These are phyloP conservation scores for Tulasnella calospora DNA, from an alignment of 768 basidiomycete genomes.

Conservation along the genomic window DNA sequence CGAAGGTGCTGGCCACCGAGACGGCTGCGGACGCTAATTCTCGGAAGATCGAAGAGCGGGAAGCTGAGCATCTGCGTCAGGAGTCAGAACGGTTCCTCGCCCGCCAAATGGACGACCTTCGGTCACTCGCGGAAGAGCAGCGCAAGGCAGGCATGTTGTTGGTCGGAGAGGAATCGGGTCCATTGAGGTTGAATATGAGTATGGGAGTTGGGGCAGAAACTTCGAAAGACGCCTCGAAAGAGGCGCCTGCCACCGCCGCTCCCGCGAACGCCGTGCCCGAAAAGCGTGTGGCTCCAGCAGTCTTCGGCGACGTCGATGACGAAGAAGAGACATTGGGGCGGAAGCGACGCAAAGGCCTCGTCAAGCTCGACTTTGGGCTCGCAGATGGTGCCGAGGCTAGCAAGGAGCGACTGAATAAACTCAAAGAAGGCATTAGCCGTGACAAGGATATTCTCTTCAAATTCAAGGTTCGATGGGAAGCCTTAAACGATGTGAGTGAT, in stretches of 20 bases:
- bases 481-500: conserved; percentile 72
- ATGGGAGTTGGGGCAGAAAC: conserved; percentile 55
- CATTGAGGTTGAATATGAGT: conserved; percentile 55
- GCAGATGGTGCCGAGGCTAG: conserved; percentile 75
- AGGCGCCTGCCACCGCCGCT: conserved; percentile 45
- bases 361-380: conserved; percentile 83
- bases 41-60: conserved; percentile 73
- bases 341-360: conserved; percentile 78
- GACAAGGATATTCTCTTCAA: conserved; percentile 78
- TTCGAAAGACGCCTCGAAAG: conserved; percentile 39
- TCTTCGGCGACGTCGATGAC: conserved; percentile 69
- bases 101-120: conserved; percentile 93
- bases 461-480: conserved; percentile 87
- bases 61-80: conserved; percentile 76
- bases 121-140: conserved; percentile 83
- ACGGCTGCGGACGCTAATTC: conserved; percentile 81
- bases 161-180: conserved; percentile 79
- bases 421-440: conserved; percentile 64
- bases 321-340: conserved; percentile 69
- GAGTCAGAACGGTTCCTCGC: conserved; percentile 94
- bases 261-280: conserved; percentile 25
- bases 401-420: conserved; percentile 72
- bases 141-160: conserved; percentile 84
- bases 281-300: conserved; percentile 33
- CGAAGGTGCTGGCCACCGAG: conserved; percentile 67